Base-by-base conservation (phyloP, 2,329 filamentous ascomycete genomes). In the Monilinia polystroma region DNA sequence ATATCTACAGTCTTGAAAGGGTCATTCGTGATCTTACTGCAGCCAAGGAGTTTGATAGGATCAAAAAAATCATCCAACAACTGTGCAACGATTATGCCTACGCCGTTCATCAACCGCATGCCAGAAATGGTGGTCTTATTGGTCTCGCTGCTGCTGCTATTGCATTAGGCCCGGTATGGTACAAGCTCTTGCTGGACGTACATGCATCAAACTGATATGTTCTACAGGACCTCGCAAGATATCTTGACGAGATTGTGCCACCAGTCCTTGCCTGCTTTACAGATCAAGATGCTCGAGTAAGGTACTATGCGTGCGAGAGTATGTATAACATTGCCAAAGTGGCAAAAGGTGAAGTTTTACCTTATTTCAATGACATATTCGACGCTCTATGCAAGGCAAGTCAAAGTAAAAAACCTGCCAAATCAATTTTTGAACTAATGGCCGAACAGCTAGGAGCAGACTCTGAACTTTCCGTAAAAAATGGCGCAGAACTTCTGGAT, bases 301-400 rank as follows among this genome's bases (percentile, higher is more conserved):
- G 95, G 71, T 99, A 99, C 79, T 99, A 99, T 80, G 95, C 95
- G 32, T 99, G 95, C 80, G 95, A 99, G 81, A 96, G 93, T 78
- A 99, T 99, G 95, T 99, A 99, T 81, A 99, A 99, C 79, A 99
- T 99, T 76, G 93, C 95, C 76, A 99, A 99, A 80, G 95, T 99
- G 58, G 95, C 94, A 68, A 99, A 99, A 80, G 95, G 96, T 49
- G 95, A 99, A 79, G 95, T 99, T 26, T 80, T 99, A 71, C 86
- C 96, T 52, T 99, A 97, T 82, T 99, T 99, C 80, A 99, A 99
- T 79, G 91, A 96, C 75, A 95, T 99, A 70, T 99, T 99, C 76
- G 95, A 99, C 80, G 93, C 95, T 29, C 82, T 99, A 65, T 97
- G 93, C 81, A 98, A 97, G 85, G 93, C 96, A 81, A 70, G 80